A percentile compares a stretch with the other conserved stretches of the same genome.
Evolutionary conservation across 139 green algal genomes (phyloP).

Genomic region (Eudorina sp.): DNA sequence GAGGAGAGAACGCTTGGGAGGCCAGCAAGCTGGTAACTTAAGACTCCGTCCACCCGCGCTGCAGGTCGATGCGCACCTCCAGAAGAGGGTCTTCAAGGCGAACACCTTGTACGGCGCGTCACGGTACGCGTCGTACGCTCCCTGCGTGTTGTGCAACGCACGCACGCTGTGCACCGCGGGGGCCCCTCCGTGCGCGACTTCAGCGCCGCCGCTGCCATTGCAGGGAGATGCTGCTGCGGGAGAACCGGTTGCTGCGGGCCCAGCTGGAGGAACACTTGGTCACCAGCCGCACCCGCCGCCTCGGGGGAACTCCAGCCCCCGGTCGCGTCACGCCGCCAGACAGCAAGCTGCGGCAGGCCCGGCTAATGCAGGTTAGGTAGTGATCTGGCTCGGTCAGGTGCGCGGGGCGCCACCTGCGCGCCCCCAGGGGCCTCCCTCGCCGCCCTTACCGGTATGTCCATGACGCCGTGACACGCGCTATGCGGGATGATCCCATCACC

Average conservation of each 20-base stretch:
- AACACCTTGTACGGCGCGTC: conserved; percentile 34
- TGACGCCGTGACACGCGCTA: too few species aligned
- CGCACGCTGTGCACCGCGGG: too few species aligned
- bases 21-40: too few species aligned
- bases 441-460: too few species aligned
- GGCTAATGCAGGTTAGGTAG: conserved; percentile 44
- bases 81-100: conserved; percentile 36
- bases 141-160: neutral
- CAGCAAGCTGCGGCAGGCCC: conserved; percentile 51
- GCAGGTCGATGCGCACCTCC: conserved; percentile 13
- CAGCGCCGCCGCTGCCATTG: too few species aligned
- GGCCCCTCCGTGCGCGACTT: too few species aligned
- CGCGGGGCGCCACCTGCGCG: too few species aligned
- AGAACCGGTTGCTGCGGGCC: conserved; percentile 44
- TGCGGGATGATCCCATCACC: too few species aligned
- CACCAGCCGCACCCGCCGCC: conserved; percentile 41
- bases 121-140: conserved; percentile 14
- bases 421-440: too few species aligned
- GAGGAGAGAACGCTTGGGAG: too few species aligned
- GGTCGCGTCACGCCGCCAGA: neutral
- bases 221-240: conserved; percentile 49
- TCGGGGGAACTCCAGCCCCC: neutral
- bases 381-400: too few species aligned
- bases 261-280: conserved; percentile 55
- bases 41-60: neutral